These are phyloP conservation scores for Cryptococcus hybrid DNA, from an alignment of 1,284 basidiomycete genomes.

Conservation along the genomic window DNA sequence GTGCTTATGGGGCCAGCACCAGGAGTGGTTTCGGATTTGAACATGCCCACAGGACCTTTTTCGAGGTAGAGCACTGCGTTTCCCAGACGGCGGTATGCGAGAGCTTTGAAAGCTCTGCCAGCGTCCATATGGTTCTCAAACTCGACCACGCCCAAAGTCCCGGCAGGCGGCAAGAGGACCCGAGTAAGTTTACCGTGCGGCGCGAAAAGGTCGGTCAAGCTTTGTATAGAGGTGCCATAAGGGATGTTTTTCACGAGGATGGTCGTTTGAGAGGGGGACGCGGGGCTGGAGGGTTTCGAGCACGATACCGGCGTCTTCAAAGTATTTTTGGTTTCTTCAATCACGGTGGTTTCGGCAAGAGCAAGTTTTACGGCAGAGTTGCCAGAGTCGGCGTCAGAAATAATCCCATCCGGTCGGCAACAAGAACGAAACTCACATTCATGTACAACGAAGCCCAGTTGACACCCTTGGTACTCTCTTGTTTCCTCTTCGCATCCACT, in stretches of 20 bases:
- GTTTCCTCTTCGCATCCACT: constrained; percentile 64
- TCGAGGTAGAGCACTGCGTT: constrained; percentile 91
- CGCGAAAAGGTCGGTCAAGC: constrained; percentile 75
- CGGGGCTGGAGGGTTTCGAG: constrained; percentile 53
- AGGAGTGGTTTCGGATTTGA: constrained; percentile 47
- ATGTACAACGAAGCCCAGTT: constrained; percentile 97
- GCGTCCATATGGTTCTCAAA: constrained; percentile 72
- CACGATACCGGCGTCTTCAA: constrained; percentile 61
- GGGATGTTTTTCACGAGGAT: constrained; percentile 98
- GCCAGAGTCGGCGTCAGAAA: constrained; percentile 59
- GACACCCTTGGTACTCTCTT: constrained; percentile 75
- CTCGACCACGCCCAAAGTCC: constrained; percentile 92
- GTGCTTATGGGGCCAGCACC: constrained; percentile 22
- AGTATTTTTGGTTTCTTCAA: constrained; percentile 91
- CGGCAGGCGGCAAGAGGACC: constrained; percentile 84
- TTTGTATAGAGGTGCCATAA: constrained; percentile 74
- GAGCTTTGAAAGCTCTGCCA: constrained; percentile 69
- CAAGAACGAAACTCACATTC: constrained; percentile 91
- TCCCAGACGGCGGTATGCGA: constrained; percentile 85
- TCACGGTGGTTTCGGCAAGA: constrained; percentile 92
- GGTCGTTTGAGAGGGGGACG: constrained; percentile 68
- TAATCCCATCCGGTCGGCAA: constrained; percentile 79
- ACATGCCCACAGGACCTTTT: constrained; percentile 83
- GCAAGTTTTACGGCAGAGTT: constrained; percentile 87
- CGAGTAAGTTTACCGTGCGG: constrained; percentile 72